Percentiles rank a stretch among this genome's conserved stretches.
phyloP scores from a whole-genome alignment of 257 asterid genomes.

The Gardenia jasminoides region DNA sequence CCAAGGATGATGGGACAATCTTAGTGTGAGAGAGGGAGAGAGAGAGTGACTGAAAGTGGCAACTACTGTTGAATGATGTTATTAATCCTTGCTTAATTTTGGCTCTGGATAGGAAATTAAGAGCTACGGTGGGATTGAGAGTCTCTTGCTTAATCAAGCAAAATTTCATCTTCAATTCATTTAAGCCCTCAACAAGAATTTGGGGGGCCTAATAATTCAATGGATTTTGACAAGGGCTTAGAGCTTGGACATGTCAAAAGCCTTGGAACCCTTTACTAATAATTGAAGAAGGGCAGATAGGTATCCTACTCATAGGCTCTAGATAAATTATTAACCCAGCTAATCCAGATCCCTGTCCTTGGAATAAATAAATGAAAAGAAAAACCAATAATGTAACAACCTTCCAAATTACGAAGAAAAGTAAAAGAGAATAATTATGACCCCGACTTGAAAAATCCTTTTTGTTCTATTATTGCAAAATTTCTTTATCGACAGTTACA shows the following conservation, averaged over 20 bases:
- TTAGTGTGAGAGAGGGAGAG: background rate
- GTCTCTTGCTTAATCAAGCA: background rate
- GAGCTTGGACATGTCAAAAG: background rate
- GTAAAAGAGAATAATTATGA: background rate
- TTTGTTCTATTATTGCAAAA: constrained; percentile 12
- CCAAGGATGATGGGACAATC: background rate
- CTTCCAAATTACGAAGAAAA: background rate
- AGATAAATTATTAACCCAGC: background rate
- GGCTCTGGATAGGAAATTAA: background rate
- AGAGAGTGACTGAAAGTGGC: background rate
- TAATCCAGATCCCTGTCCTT: background rate
- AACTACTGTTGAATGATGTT: background rate
- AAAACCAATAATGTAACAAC: background rate
- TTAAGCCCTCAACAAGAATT: background rate
- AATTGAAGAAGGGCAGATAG: background rate
- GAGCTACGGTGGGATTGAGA: background rate
- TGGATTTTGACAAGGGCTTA: background rate
- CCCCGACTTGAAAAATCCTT: constrained; percentile 12
- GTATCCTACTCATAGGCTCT: background rate
- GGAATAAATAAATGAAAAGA: background rate
- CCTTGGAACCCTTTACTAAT: background rate
- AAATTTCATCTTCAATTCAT: background rate
- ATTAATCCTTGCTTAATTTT: background rate
- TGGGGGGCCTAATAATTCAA: background rate
- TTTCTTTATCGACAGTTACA: constrained; percentile 8